Evolutionary conservation across 331 rosid species (phyloP), one percentile per base, ranked within the genome.

Genomic region (Acacia pycnantha): DNA sequence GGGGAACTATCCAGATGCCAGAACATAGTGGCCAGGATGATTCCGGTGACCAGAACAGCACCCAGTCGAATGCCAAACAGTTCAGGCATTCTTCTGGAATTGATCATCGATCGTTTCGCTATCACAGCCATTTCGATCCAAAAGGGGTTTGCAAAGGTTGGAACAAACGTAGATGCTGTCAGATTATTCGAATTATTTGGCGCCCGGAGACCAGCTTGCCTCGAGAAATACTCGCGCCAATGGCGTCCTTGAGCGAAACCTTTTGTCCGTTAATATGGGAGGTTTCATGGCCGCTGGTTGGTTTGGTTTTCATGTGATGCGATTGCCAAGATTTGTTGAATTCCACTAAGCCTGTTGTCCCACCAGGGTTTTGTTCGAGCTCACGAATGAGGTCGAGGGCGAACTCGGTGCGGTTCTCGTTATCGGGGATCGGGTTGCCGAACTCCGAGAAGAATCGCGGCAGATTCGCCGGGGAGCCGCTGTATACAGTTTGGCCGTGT

Each of bases 31-130:
- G 98, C 98, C 19, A 95, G 70, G 29, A 95, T 93, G 2, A 61
- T 65, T 8, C 98, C 98, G 0, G 98, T 95, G 1, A 95, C 87
- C 0, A 95, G 72, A 29, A 95, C 88, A 0, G 98, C 98, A 5
- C 97, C 98, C 4, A 95, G 21, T 4, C 98, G 87, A 46, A 95
- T 86, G 7, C 97, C 98, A 61, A 95, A 90, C 4, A 93, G 66
- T 78, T 95, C 98, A 0, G 98, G 98, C 97, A 92, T 89, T 68
- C 98, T 69, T 3, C 82, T 35, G 0, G 98, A 93, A 88, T 95
- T 95, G 5, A 81, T 88, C 11, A 93, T 33, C 1, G 98, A 89
- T 1, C 98, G 86, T 73, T 85, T 88, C 19, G 87, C 88, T 24
- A 95, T 84, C 19, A 93, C 98, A 18, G 68, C 72, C 74, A 93